These are phyloP conservation scores for Starmera caribaea DNA, from an alignment of 805 yeast species.

Conservation along the genomic window DNA sequence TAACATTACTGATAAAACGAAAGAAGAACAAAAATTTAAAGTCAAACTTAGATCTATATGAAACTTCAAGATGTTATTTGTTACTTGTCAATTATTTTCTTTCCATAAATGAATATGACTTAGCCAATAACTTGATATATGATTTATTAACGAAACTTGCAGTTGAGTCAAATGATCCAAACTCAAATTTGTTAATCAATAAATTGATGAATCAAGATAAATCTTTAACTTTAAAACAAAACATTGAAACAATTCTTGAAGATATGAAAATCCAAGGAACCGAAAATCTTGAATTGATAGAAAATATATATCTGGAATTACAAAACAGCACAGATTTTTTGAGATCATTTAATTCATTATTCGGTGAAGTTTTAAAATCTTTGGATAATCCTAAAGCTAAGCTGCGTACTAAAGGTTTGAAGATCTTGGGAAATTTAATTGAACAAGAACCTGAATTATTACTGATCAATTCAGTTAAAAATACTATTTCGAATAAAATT, in stretches of 20 bases:
- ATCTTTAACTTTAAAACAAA: too few species aligned
- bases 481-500: slow-evolving; percentile 41
- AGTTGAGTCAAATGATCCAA: too few species aligned
- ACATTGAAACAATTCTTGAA: too few species aligned
- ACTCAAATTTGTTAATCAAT: too few species aligned
- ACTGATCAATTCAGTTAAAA: slow-evolving; percentile 37
- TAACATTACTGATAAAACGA: slow-evolving; percentile 21
- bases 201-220: too few species aligned
- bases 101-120: too few species aligned
- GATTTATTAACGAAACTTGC: too few species aligned
- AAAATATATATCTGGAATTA: too few species aligned
- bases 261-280: too few species aligned
- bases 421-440: slow-evolving; percentile 46
- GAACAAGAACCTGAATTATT: slow-evolving; percentile 43
- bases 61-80: slow-evolving; percentile 14
- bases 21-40: slow-evolving; percentile 2
- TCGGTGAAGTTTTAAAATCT: slow-evolving; percentile 37
- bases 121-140: too few species aligned
- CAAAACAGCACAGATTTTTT: slow-evolving; percentile 6
- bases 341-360: slow-evolving; percentile 39
- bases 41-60: slow-evolving; percentile 25
- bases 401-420: slow-evolving; percentile 55
- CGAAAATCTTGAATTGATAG: too few species aligned
- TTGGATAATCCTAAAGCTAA: slow-evolving; percentile 41
- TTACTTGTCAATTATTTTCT: neutral